Base-by-base conservation (phyloP, 1,139 yeast species). In the Suhomyces wounanorum region DNA sequence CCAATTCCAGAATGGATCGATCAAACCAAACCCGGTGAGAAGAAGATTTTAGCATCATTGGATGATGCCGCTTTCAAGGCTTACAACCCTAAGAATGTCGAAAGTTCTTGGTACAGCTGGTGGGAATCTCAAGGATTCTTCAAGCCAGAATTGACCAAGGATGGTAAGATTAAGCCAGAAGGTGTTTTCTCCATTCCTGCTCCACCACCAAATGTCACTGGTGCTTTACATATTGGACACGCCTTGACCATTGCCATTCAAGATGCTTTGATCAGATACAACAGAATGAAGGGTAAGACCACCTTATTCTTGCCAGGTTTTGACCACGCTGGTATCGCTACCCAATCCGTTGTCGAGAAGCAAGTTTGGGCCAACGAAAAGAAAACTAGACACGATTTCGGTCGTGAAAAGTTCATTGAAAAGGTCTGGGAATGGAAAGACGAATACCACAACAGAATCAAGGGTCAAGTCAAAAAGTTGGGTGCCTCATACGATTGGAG, bases 351-450 rank as follows among this genome's bases (percentile, higher is more conserved):
- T 59, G 99, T 94, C 57, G 99, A 94, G 75, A 95, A 94, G 73
- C 95, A 88, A 77, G 72, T 94, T 44, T 91, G 96, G 96, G 88
- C 89, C 51, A 83, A 83, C 60, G 92, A 90, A 67, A 81, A 85
- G 74, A 82, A 87, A 69, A 90, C 99, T 50, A 87, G 98, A 77
- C 97, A 94, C 68, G 98, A 94, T 67, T 85, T 82, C 58, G 96
- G 97, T 54, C 89, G 99, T 73, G 97, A 92, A 66, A 85, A 84
- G 60, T 94, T 94, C 62, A 75, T 89, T 53, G 87, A 81, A 44
- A 86, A 88, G 66, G 97, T 94, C 40, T 92, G 98, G 98, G 96
- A 90, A 63, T 95, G 99, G 99, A 94, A 95, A 71, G 96, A 91
- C 57, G 92, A 87, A 55, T 95, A 94, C 75, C 98, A 94, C 64